Conservation (phyloP, 1,284 basidiomycete species). For the Microbotryum silenes-acaulis region DNA sequence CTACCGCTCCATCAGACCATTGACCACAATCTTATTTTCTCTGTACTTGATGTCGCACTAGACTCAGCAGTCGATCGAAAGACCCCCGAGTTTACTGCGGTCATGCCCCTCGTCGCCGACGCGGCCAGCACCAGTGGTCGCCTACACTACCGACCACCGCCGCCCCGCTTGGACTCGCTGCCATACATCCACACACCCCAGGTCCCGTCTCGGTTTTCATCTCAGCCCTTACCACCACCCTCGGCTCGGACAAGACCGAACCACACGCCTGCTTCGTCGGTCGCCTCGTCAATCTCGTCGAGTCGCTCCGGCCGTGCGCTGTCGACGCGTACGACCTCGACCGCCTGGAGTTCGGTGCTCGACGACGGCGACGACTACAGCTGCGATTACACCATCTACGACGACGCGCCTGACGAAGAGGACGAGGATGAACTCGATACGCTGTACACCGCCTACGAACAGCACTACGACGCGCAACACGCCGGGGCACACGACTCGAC, state of each 20-base stretch:
- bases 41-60: no score
- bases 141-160: not conserved
- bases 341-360: constrained; percentile 1
- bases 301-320: constrained; percentile 4
- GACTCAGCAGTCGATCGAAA: no score
- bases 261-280: constrained; percentile 3
- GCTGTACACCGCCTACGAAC: constrained; percentile 10
- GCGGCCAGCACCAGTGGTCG: not conserved
- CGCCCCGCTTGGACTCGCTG: not conserved
- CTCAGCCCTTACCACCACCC: not conserved
- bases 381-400: not conserved
- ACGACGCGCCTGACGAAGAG: not conserved
- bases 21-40: no score
- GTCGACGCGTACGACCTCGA: not conserved
- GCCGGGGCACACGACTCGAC: not conserved
- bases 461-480: constrained; percentile 4
- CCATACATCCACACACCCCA: not conserved
- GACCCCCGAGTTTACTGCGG: no score
- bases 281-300: not conserved
- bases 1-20: no score
- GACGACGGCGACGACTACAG: constrained; percentile 1
- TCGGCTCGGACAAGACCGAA: not conserved
- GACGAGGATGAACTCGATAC: constrained; percentile 7
- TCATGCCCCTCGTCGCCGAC: not conserved
- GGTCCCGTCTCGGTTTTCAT: not conserved